These are phyloP conservation scores for Fusarium zealandicum DNA, from an alignment of 2,329 filamentous ascomycete genomes.

Conservation along the genomic window DNA sequence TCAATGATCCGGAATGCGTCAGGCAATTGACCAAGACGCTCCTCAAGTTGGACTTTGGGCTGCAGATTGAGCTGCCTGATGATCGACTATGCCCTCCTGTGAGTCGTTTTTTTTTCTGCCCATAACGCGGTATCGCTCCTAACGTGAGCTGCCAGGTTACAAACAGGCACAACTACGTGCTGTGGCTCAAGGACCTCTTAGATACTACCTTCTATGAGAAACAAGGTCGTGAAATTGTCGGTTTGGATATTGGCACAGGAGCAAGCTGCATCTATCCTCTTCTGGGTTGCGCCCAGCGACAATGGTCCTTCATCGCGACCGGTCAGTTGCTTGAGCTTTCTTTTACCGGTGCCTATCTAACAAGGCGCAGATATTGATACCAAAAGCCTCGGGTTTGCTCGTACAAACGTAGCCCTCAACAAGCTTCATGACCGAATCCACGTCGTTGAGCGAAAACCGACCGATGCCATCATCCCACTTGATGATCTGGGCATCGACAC, in stretches of 20 bases:
- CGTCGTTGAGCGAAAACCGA: slow-evolving; percentile 61
- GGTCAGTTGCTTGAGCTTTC: slow-evolving; percentile 40
- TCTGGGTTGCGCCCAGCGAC: slow-evolving; percentile 73
- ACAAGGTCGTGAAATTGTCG: slow-evolving; percentile 61
- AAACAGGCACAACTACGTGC: slow-evolving; percentile 83
- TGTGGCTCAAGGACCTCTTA: slow-evolving; percentile 85
- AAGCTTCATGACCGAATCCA: slow-evolving; percentile 68
- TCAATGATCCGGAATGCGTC: slow-evolving; percentile 77
- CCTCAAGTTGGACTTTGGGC: slow-evolving; percentile 75
- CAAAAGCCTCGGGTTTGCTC: slow-evolving; percentile 71
- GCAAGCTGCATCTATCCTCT: slow-evolving; percentile 92
- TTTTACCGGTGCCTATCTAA: neutral
- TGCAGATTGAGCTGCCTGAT: slow-evolving; percentile 73
- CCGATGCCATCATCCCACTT: slow-evolving; percentile 69
- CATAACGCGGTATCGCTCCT: slow-evolving; percentile 2
- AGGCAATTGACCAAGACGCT: slow-evolving; percentile 84
- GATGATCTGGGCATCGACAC: slow-evolving; percentile 56
- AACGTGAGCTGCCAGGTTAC: slow-evolving; percentile 53
- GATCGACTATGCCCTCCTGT: slow-evolving; percentile 89
- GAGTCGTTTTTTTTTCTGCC: slow-evolving; percentile 29
- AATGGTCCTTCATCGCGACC: slow-evolving; percentile 78
- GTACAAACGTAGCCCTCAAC: slow-evolving; percentile 72
- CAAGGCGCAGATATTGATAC: slow-evolving; percentile 71
- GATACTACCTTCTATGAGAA: slow-evolving; percentile 70
- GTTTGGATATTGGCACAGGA: slow-evolving; percentile 88